These are phyloP conservation scores for Macaranga tanarius DNA, from an alignment of 441 rosid genomes.

Conservation along the genomic window DNA sequence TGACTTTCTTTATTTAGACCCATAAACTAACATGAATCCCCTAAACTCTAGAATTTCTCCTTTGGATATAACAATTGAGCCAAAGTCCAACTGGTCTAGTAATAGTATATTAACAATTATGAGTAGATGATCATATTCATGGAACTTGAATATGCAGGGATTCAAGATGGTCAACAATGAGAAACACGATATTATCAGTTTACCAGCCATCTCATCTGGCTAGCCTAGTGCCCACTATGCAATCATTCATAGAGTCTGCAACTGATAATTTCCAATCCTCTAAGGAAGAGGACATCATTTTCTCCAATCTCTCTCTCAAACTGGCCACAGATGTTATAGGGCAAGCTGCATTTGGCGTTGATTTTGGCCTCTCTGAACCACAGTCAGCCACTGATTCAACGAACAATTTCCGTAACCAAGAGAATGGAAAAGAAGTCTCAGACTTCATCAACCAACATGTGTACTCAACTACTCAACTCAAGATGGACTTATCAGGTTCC, in stretches of 20 bases:
- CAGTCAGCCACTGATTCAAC: constrained; percentile 28
- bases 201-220: constrained; percentile 93
- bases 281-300: constrained; percentile 42
- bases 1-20: not conserved
- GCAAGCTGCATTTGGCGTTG: constrained; percentile 90
- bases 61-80: not conserved
- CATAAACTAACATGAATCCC: not conserved
- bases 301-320: constrained; percentile 76
- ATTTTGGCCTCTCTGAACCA: constrained; percentile 69
- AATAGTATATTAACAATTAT: not conserved
- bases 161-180: constrained; percentile 83
- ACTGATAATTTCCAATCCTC: constrained; percentile 48
- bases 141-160: constrained; percentile 49
- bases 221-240: constrained; percentile 80
- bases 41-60: not conserved
- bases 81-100: not conserved
- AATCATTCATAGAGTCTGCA: constrained; percentile 59
- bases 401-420: constrained; percentile 15
- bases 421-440: constrained; percentile 43
- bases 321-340: constrained; percentile 87
- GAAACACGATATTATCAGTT: constrained; percentile 79
- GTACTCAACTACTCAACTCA: constrained; percentile 91
- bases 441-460: constrained; percentile 79
- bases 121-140: not conserved
- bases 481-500: constrained; percentile 93